A percentile compares a stretch with the other conserved stretches of the same genome.
These are phyloP conservation scores for Microdochium nivale DNA, from an alignment of 2,329 filamentous ascomycete species.

Conservation along the genomic window DNA sequence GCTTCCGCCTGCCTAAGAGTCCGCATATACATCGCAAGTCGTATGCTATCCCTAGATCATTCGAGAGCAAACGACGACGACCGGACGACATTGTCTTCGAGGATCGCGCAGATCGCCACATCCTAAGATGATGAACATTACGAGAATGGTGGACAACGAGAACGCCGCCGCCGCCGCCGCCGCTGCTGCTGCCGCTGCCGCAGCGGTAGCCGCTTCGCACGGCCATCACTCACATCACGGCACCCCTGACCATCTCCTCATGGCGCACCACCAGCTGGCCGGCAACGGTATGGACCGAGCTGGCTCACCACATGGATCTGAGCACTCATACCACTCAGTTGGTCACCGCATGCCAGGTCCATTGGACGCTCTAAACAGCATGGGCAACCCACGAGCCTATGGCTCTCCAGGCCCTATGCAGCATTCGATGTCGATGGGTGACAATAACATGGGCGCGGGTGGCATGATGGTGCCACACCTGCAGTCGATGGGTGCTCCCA, in stretches of 20 bases:
- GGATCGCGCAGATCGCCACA: slow-evolving; percentile 18
- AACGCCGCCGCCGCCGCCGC: slow-evolving; percentile 15
- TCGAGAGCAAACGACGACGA: too few relatives aligned
- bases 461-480: slow-evolving; percentile 34
- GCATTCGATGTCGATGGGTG: slow-evolving; percentile 36
- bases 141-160: slow-evolving; percentile 20
- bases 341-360: slow-evolving; percentile 18
- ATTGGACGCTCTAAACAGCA: slow-evolving; percentile 26
- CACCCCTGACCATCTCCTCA: slow-evolving; percentile 13
- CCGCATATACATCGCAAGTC: too few relatives aligned
- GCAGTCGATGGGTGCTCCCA: slow-evolving; percentile 23
- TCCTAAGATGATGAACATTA: slow-evolving; percentile 23
- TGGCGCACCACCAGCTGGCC: slow-evolving; percentile 18
- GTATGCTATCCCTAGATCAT: too few relatives aligned
- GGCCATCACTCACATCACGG: not conserved
- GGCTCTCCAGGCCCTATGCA: slow-evolving; percentile 46
- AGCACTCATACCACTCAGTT: slow-evolving; percentile 47
- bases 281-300: slow-evolving; percentile 37
- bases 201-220: slow-evolving; percentile 5
- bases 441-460: slow-evolving; percentile 26
- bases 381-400: slow-evolving; percentile 35
- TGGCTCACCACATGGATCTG: slow-evolving; percentile 50
- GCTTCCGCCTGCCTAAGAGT: too few relatives aligned
- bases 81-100: too few relatives aligned
- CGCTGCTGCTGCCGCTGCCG: slow-evolving; percentile 10